A percentile compares a stretch with the other conserved stretches of the same genome.
phyloP scores from a whole-genome alignment of 257 asterid genomes.

The Scutellaria galericulata region DNA sequence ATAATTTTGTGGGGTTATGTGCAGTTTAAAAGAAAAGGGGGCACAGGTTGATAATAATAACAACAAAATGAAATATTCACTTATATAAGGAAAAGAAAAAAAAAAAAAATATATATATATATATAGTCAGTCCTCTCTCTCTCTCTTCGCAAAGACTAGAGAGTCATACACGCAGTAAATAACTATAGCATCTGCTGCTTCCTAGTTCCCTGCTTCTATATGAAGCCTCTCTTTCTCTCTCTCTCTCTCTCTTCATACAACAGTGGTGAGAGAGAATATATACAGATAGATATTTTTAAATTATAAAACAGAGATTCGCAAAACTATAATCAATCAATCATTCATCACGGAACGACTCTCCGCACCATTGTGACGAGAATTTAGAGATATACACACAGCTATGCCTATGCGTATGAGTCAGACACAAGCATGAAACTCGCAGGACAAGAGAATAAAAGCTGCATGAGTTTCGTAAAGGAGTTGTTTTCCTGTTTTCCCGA shows the following conservation, averaged over 20 bases:
- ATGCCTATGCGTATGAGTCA: constrained; percentile 15
- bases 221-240: constrained; percentile 20
- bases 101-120: too few relatives aligned
- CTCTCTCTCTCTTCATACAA: neutral
- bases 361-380: constrained; percentile 38
- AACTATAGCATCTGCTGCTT: constrained; percentile 27
- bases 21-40: too few relatives aligned
- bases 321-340: constrained; percentile 10
- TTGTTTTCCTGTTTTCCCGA: constrained; percentile 18
- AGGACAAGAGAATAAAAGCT: neutral
- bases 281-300: neutral
- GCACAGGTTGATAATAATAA: too few relatives aligned
- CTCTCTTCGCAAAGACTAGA: constrained; percentile 7
- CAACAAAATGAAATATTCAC: too few relatives aligned
- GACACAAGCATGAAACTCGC: constrained; percentile 20
- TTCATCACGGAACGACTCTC: constrained; percentile 35
- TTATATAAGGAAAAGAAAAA: too few relatives aligned
- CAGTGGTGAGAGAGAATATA: neutral
- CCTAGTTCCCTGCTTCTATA: constrained; percentile 22
- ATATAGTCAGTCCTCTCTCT: neutral
- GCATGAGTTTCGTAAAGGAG: constrained; percentile 36
- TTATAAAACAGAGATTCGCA: neutral
- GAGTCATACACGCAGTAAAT: constrained; percentile 28
- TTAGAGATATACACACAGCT: neutral
- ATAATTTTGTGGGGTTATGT: too few relatives aligned